These are phyloP conservation scores for Dichotomopilus funicola DNA, from an alignment of 2,329 filamentous ascomycete species.

Conservation along the genomic window DNA sequence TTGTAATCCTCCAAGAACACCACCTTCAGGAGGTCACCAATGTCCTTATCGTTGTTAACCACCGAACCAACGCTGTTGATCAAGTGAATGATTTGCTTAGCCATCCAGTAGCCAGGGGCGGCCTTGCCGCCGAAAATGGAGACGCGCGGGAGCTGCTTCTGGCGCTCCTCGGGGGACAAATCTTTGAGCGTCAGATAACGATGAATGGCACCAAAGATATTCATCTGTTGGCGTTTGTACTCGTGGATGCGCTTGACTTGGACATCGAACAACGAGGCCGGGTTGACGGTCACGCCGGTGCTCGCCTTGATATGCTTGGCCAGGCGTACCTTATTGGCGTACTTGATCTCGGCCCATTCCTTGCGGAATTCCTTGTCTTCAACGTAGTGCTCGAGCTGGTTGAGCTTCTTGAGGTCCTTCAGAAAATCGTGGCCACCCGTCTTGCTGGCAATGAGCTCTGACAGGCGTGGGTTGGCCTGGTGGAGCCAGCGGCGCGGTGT, in stretches of 20 bases:
- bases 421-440: slow-evolving; percentile 76
- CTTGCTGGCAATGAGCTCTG: slow-evolving; percentile 87
- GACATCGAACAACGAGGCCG: slow-evolving; percentile 83
- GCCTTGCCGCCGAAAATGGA: slow-evolving; percentile 98
- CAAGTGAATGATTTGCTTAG: slow-evolving; percentile 96
- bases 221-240: slow-evolving; percentile 98
- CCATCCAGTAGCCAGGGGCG: slow-evolving; percentile 99
- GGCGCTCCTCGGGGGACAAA: slow-evolving; percentile 74
- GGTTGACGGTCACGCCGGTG: slow-evolving; percentile 77
- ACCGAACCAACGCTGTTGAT: slow-evolving; percentile 87
- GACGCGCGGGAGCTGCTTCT: slow-evolving; percentile 81
- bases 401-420: slow-evolving; percentile 80
- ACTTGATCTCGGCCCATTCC: slow-evolving; percentile 96
- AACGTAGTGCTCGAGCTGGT: slow-evolving; percentile 75
- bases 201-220: slow-evolving; percentile 97
- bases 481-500: slow-evolving; percentile 94
- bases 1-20: slow-evolving; percentile 98
- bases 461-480: slow-evolving; percentile 90
- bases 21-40: slow-evolving; percentile 92
- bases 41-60: slow-evolving; percentile 85
- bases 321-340: slow-evolving; percentile 86
- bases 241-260: slow-evolving; percentile 99
- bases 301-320: slow-evolving; percentile 85
- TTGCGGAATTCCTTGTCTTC: slow-evolving; percentile 87
- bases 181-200: slow-evolving; percentile 85